Percentiles rank a stretch among this genome's conserved stretches.
These are phyloP conservation scores for Apiotrichum sp. DNA, from an alignment of 1,284 basidiomycete species.

Conservation along the genomic window DNA sequence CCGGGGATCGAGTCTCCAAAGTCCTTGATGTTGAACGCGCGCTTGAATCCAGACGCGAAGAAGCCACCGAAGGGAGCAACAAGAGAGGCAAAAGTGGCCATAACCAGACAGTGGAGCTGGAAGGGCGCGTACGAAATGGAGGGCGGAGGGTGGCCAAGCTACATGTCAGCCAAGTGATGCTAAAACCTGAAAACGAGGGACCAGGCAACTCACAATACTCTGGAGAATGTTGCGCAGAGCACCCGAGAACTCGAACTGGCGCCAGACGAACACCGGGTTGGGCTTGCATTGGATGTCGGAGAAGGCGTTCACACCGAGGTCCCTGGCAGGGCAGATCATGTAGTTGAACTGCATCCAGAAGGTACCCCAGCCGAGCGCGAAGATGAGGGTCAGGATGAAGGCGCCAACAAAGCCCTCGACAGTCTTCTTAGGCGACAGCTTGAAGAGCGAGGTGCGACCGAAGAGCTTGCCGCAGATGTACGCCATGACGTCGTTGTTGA, in stretches of 20 bases:
- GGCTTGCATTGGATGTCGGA: slow-evolving; percentile 71
- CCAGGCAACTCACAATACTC: slow-evolving; percentile 54
- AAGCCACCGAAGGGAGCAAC: slow-evolving; percentile 99
- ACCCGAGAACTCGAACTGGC: slow-evolving; percentile 65
- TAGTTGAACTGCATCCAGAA: slow-evolving; percentile 94
- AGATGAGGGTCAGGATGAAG: slow-evolving; percentile 86
- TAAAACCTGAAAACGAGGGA: not conserved
- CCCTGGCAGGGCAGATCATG: slow-evolving; percentile 96
- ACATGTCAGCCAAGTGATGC: not conserved
- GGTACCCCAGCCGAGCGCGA: slow-evolving; percentile 84
- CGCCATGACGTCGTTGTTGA: slow-evolving; percentile 97
- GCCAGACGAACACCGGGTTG: slow-evolving; percentile 91
- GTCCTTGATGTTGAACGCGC: slow-evolving; percentile 98
- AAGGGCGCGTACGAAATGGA: slow-evolving; percentile 84
- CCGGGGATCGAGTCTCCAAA: slow-evolving; percentile 98
- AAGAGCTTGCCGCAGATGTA: slow-evolving; percentile 95
- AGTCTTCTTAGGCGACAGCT: slow-evolving; percentile 96
- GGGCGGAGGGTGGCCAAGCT: slow-evolving; percentile 53
- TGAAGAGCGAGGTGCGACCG: slow-evolving; percentile 91
- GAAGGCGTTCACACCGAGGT: slow-evolving; percentile 87
- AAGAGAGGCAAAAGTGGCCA: slow-evolving; percentile 91
- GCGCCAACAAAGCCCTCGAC: slow-evolving; percentile 99
- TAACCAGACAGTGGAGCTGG: slow-evolving; percentile 83
- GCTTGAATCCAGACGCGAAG: slow-evolving; percentile 99
- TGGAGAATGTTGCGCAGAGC: slow-evolving; percentile 59